Percentiles rank a stretch among this genome's conserved stretches.
These are phyloP conservation scores for Epichloe amarillans DNA, from an alignment of 2,329 filamentous ascomycete species.

Conservation along the genomic window DNA sequence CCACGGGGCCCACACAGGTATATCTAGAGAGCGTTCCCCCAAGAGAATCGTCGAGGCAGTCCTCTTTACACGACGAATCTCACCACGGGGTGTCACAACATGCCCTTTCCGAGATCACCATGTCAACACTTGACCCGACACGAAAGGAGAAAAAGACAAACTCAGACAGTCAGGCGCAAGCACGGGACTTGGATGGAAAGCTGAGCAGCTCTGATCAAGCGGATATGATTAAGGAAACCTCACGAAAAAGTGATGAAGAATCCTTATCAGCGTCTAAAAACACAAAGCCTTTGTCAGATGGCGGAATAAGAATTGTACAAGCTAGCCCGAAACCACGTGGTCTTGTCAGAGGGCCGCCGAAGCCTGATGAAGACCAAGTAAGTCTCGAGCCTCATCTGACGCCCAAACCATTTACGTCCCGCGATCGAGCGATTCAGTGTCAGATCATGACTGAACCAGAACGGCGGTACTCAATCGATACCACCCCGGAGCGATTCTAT, in stretches of 20 bases:
- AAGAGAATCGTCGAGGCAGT: constrained; percentile 9
- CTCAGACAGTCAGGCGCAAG: not conserved
- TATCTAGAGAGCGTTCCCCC: constrained; percentile 10
- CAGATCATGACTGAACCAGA: not conserved
- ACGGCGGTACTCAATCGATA: constrained; percentile 6
- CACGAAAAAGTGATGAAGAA: not conserved
- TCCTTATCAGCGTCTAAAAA: not conserved
- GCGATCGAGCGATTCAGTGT: constrained; percentile 4
- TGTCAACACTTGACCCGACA: not conserved
- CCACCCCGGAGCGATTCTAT: constrained; percentile 14
- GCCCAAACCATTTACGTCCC: not conserved
- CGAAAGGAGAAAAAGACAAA: not conserved
- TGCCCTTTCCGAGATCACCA: not conserved
- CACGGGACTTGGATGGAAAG: not conserved
- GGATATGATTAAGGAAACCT: too few species aligned
- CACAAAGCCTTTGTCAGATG: not conserved
- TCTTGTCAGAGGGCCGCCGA: not conserved
- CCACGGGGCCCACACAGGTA: constrained; percentile 1
- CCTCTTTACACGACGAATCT: not conserved
- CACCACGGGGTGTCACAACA: not conserved
- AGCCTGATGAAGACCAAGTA: not conserved
- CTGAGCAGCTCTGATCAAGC: not conserved
- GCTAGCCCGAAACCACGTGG: not conserved
- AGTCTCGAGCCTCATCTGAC: not conserved
- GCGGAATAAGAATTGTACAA: constrained; percentile 3